Percentiles rank a stretch among this genome's conserved stretches.
Evolutionary conservation across 768 basidiomycete genomes (phyloP).

Genomic region (Trametes meyenii): DNA sequence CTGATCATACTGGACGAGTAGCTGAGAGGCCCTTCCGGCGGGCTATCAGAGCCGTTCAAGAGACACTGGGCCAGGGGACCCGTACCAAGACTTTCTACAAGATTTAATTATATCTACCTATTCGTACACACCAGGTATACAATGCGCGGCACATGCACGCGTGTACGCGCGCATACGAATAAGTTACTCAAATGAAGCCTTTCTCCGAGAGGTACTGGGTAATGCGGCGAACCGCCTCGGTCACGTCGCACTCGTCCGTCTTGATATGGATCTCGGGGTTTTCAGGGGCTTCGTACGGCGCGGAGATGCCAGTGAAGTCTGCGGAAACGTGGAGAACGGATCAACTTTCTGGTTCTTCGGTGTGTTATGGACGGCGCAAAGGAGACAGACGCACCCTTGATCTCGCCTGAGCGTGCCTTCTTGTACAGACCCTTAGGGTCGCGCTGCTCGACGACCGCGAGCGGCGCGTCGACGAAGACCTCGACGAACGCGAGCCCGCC

Average conservation of each 20-base stretch:
- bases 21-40: too few relatives aligned
- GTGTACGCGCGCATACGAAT: not conserved
- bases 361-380: too few relatives aligned
- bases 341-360: not conserved
- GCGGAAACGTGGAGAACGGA: not conserved
- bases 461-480: constrained; percentile 92
- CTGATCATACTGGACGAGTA: too few relatives aligned
- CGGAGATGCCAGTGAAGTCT: constrained; percentile 99
- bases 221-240: constrained; percentile 77
- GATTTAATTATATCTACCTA: constrained; percentile 4
- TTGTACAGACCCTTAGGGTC: constrained; percentile 99
- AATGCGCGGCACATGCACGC: not conserved
- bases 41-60: too few relatives aligned
- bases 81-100: not conserved
- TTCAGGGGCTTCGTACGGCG: constrained; percentile 91
- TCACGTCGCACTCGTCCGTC: constrained; percentile 79
- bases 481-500: constrained; percentile 84
- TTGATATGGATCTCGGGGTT: constrained; percentile 90
- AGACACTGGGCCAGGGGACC: not conserved
- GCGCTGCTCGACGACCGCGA: constrained; percentile 83
- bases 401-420: constrained; percentile 93
- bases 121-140: constrained; percentile 12
- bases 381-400: constrained; percentile 69
- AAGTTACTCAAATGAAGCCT: constrained; percentile 49
- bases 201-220: constrained; percentile 75